These are phyloP conservation scores for Tetrahymena elliotti DNA, from an alignment of 73 alveolate species.

Conservation along the genomic window DNA sequence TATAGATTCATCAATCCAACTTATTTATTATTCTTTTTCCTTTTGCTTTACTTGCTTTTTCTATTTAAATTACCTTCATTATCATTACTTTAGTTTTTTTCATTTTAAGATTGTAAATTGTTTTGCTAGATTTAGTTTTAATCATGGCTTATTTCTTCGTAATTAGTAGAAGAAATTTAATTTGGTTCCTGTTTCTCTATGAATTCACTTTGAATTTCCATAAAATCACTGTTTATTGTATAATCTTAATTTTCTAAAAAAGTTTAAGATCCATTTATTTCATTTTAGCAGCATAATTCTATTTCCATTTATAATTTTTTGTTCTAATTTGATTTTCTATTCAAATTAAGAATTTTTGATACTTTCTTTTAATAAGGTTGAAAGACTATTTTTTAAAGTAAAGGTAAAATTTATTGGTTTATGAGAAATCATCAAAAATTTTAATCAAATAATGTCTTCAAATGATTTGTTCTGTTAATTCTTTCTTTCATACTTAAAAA, in stretches of 20 bases:
- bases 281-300: background rate
- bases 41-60: background rate
- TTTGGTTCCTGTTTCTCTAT: background rate
- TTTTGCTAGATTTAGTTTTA: no score
- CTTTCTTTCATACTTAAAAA: no score
- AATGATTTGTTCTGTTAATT: no score
- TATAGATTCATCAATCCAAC: background rate
- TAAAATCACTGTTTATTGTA: no score
- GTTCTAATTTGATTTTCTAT: background rate
- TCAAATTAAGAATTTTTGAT: no score
- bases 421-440: no score
- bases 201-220: background rate
- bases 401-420: no score
- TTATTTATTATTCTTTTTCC: background rate
- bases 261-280: background rate
- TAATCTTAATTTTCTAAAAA: background rate
- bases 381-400: no score
- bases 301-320: background rate
- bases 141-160: no score
- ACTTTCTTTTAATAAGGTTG: no score
- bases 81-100: no score
- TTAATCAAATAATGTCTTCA: no score
- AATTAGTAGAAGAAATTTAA: background rate
- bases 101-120: background rate
- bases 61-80: background rate